Percentiles rank a stretch among this genome's conserved stretches.
These are phyloP conservation scores for Scheffersomyces coipomensis DNA, from an alignment of 805 yeast species.

Conservation along the genomic window DNA sequence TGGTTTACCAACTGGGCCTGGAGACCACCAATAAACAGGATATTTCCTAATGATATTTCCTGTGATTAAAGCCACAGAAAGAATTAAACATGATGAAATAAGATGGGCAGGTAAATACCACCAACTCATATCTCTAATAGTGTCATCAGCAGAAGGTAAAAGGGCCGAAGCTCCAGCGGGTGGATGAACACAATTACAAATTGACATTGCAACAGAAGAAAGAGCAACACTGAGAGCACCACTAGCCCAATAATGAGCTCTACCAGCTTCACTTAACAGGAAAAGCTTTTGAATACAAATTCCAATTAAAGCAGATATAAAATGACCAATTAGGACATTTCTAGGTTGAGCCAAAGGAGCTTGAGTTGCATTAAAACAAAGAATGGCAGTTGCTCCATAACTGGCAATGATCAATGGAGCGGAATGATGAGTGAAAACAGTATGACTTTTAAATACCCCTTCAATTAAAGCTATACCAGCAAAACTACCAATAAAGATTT, in stretches of 20 bases:
- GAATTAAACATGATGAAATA: slow-evolving; percentile 46
- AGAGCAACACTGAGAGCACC: slow-evolving; percentile 59
- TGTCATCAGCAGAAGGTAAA: slow-evolving; percentile 49
- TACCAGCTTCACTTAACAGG: slow-evolving; percentile 40
- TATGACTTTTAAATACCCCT: slow-evolving; percentile 42
- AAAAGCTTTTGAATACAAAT: slow-evolving; percentile 55
- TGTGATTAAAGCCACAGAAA: slow-evolving; percentile 49
- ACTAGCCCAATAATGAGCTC: slow-evolving; percentile 50
- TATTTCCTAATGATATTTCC: slow-evolving; percentile 54
- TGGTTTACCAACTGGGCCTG: slow-evolving; percentile 18
- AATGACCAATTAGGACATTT: slow-evolving; percentile 55
- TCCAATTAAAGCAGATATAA: slow-evolving; percentile 53
- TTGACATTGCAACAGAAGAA: slow-evolving; percentile 51
- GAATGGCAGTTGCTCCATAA: slow-evolving; percentile 63
- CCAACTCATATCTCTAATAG: slow-evolving; percentile 56
- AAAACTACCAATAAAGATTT: slow-evolving; percentile 44
- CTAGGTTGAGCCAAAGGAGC: slow-evolving; percentile 69
- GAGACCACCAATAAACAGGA: slow-evolving; percentile 63
- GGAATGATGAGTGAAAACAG: slow-evolving; percentile 38
- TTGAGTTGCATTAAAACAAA: slow-evolving; percentile 52
- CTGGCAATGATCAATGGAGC: slow-evolving; percentile 53
- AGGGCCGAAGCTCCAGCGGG: slow-evolving; percentile 73
- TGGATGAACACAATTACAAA: slow-evolving; percentile 61
- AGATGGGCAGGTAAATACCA: slow-evolving; percentile 60
- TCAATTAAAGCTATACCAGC: slow-evolving; percentile 45